Base-by-base conservation (phyloP, 208 protist genomes). In the Balamuthia mandrillaris region DNA sequence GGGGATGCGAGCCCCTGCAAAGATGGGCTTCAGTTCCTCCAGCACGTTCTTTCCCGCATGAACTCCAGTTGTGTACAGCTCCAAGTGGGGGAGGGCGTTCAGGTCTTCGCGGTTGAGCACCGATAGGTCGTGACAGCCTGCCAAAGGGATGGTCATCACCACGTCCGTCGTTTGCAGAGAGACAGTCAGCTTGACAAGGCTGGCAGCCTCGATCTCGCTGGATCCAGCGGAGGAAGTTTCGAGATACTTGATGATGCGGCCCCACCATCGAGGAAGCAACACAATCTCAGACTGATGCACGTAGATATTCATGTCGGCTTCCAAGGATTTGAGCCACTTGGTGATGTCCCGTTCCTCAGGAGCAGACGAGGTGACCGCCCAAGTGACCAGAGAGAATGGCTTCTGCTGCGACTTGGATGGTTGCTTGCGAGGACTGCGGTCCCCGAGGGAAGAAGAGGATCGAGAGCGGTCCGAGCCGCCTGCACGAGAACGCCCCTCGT, bases 311-410 rank as follows among this genome's bases (percentile, higher is more conserved):
- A 78, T 78, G 31, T 78, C 24, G 68, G 45, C 51, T 41, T 78
- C 68, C 6, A 78, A 47, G 18, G 68, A 78, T 27, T 47, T 16
- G 27, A 78, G 24, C 68, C 68, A 78, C 44, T 33, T 52, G 31
- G 51, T 45, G 44, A 77, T 77, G 68, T 77, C 56, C 44, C 44
- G 49, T 33, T 77, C 68, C 44, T 77, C 68, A 45, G 68, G 68
- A 2, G 68, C 68, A 10, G 18, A 41, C 18, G 68, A 77, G 68
- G 44, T 41, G 7, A 77, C 68, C 24, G 21, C 29, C 68, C 68
- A 77, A 29, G 42, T 35, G 44, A 77, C 56, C 44, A 27, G 14
- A 9, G 56, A 41, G 10, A 77, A 77, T 41, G 49, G 44, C 68
- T 77, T 77, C 44, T 77, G 68, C 42, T 54, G 37, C 68, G 21